Evolutionary conservation across 108 stramenopile species (phyloP), one percentile per base, ranked within the genome.

Genomic region (Nitzschia sp.): DNA sequence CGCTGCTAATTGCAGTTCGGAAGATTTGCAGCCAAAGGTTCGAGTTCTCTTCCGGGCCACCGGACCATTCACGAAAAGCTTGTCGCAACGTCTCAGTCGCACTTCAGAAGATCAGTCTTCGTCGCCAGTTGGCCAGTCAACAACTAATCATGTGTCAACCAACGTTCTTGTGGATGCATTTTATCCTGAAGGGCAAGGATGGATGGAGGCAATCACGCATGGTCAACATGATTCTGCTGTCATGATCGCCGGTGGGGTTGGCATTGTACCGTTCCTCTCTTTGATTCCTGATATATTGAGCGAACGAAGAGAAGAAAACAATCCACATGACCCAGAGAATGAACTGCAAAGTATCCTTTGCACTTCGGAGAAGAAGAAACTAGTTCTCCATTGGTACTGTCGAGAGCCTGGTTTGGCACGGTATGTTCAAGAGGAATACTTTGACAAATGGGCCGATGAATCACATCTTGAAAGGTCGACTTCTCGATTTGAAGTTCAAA

Each of bases 201-300:
- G 67, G 57, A 15, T 57, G 15, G 40, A 68, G 3, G 2, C 46
- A 20, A 21, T 21, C 26, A 56, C 42, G 3, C 46, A 48, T 2
- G 39, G 8, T 20, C 25, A 38, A 15, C 72, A 65, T 48, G 65
- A 73, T 42, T 22, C 40, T 20, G 37, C 54, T n/a, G 25, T 55
- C 25, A n/a, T 73, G 53, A 48, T 65, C 8, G 64, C 72, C 7
- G 64, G 54, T 22, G 64, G 72, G 55, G 51, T 73, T 25, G 64
- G 65, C 48, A 71, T 71, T 44, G 55, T 57, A 10, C 70, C 70
- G 20, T 71, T 71, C 44, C 43, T 71, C 54, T 26, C 29, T 24
- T 65, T 48, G 46, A 48, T 48, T 5, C 46, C 46, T 3, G 46
- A 48, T 48, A 17, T 48, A 2, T 17, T 48, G 14, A 34, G 29